Evolutionary conservation across 2,329 filamentous ascomycete species (phyloP), one percentile per base, ranked within the genome.

Genomic region (Xylariaceae sp.): DNA sequence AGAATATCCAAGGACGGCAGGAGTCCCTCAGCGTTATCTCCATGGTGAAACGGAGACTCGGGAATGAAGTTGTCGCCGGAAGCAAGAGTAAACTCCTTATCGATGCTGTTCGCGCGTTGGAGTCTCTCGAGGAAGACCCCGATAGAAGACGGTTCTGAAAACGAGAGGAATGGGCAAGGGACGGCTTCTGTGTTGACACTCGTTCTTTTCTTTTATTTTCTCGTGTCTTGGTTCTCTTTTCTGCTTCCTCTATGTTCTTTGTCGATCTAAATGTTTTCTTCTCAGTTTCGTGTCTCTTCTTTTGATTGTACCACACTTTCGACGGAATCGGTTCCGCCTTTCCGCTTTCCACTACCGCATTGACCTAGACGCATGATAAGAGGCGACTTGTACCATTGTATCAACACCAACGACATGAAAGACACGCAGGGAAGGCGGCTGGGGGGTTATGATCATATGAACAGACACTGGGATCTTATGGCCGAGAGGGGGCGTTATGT

Each of bases 81-180:
- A 74, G 75, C 17, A 74, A 76, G 53, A 83, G 75, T 64, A 76
- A 78, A 51, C 67, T 84, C 53, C 79, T 81, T 49, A 75, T 80
- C 23, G 82, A 86, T 65, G 80, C 82, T 5, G 73, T 82, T 2
- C 72, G 76, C 1, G 82, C 84, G 55, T 65, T 86, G 64, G 76
- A 73, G 65, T 80, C 77, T 65, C 68, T 86, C 55, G 79, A 82
- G 64, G 76, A 79, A 62, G 73, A 75, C 1, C 72, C 68, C 7
- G 73, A 73, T 56, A 71, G 73, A 67, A 76, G 73, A 60, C 76
- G 77, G 72, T 79, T 79, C 65, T 79, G 59, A 56, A 34, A 39
- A 45, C 4, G 17, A 9, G 18, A 18, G 9, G 35, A 11, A 18
- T 50, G 23, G 48, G 18, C 4, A 4, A 45, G 13, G 18, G 17